Conservation (phyloP, 345 rosid species). For the Brassica nigra region DNA sequence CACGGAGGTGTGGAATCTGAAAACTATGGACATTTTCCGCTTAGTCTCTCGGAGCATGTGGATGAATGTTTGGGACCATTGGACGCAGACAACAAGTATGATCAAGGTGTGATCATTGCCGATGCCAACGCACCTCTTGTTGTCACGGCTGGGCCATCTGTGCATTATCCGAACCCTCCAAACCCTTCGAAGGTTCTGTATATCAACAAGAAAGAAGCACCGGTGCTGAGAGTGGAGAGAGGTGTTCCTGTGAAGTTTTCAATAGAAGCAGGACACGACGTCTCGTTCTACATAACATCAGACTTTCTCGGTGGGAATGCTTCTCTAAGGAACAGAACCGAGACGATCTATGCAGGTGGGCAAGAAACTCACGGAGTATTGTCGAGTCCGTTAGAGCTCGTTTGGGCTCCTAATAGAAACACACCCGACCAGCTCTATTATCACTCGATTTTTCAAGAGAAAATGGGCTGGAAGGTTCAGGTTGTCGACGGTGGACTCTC, state of each 20-base stretch:
- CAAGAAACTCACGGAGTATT: slow-evolving; percentile 82
- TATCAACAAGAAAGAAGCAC: slow-evolving; percentile 48
- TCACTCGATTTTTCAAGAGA: slow-evolving; percentile 75
- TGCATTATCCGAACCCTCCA: slow-evolving; percentile 47
- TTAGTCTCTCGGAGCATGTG: slow-evolving; percentile 33
- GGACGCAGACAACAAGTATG: slow-evolving; percentile 42
- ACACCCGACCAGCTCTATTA: slow-evolving; percentile 89
- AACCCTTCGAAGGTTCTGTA: slow-evolving; percentile 43
- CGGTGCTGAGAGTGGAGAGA: slow-evolving; percentile 44
- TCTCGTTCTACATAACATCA: slow-evolving; percentile 62
- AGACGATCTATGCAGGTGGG: slow-evolving; percentile 88
- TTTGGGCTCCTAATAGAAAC: slow-evolving; percentile 90
- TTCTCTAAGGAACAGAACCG: slow-evolving; percentile 67
- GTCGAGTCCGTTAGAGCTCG: slow-evolving; percentile 72
- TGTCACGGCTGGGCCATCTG: slow-evolving; percentile 45
- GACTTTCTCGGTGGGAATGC: slow-evolving; percentile 96
- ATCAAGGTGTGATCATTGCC: slow-evolving; percentile 44
- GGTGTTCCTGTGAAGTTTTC: slow-evolving; percentile 47
- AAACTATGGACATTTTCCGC: slow-evolving; percentile 42
- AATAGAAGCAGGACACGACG: slow-evolving; percentile 45
- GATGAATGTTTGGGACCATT: slow-evolving; percentile 47
- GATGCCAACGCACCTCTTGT: slow-evolving; percentile 44
- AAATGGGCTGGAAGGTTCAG: slow-evolving; percentile 97
- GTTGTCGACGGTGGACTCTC: slow-evolving; percentile 95
- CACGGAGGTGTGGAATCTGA: slow-evolving; percentile 63